A percentile compares a stretch with the other conserved stretches of the same genome.
These are phyloP conservation scores for Geranium incanum DNA, from an alignment of 441 rosid genomes.

Conservation along the genomic window DNA sequence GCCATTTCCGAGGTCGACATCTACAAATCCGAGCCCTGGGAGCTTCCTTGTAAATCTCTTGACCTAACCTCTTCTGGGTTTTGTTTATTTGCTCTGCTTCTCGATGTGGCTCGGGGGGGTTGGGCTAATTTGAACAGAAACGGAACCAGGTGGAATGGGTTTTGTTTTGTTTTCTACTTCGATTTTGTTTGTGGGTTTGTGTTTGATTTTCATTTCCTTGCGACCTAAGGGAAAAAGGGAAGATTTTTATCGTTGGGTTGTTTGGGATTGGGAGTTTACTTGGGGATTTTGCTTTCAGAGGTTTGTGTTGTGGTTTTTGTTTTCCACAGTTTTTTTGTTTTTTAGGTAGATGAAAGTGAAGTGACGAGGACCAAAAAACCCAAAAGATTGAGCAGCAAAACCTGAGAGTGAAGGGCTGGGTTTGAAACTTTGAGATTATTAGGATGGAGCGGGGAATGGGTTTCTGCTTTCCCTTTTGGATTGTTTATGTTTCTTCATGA, in stretches of 20 bases:
- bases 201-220: conserved; percentile 5
- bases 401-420: no score
- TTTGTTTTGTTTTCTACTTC: background rate
- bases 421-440: background rate
- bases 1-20: conserved; percentile 78
- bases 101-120: background rate
- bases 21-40: conserved; percentile 85
- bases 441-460: background rate
- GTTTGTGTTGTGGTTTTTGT: background rate
- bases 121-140: background rate
- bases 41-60: conserved; percentile 50
- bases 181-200: background rate
- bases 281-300: background rate
- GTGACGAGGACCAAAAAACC: background rate
- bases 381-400: background rate
- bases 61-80: background rate
- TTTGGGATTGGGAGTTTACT: no score
- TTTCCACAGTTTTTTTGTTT: background rate
- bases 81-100: background rate
- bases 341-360: background rate
- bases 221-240: background rate
- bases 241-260: background rate
- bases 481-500: background rate
- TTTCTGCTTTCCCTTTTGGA: background rate
- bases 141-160: background rate